phyloP scores from a whole-genome alignment of 768 basidiomycete genomes.

The Neoboletus subvelutipes region DNA sequence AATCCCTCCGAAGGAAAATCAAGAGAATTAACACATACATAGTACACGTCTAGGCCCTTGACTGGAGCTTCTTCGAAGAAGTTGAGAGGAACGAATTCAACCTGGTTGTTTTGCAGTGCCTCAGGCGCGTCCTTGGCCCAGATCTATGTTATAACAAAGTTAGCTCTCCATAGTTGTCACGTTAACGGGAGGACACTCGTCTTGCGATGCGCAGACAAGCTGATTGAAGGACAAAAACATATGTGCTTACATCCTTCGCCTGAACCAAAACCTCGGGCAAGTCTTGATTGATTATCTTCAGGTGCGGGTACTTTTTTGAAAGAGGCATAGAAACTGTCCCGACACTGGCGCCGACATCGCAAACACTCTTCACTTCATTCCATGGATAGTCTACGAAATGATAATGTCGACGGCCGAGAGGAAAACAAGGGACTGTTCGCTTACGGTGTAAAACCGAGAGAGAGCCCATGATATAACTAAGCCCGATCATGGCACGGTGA shows the following conservation, averaged over 20 bases:
- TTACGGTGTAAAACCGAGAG: conserved; percentile 24
- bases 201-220: not conserved
- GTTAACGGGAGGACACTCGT: not conserved
- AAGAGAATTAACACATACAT: conserved; percentile 13
- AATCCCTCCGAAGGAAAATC: not conserved
- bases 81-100: conserved; percentile 20
- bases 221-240: not conserved
- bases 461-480: conserved; percentile 22
- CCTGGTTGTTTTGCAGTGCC: conserved; percentile 14
- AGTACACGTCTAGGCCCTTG: conserved; percentile 23
- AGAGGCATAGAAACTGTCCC: conserved; percentile 31
- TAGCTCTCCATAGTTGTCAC: not conserved
- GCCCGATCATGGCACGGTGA: conserved; percentile 25
- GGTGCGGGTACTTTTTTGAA: conserved; percentile 25
- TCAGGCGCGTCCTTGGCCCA: conserved; percentile 19
- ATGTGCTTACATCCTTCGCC: conserved; percentile 19
- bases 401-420: not conserved
- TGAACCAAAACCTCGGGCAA: conserved; percentile 27
- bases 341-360: conserved; percentile 31
- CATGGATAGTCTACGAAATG: conserved; percentile 24
- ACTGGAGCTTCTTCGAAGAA: conserved; percentile 21
- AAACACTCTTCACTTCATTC: conserved; percentile 25
- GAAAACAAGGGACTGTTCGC: not conserved
- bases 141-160: conserved; percentile 7
- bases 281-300: conserved; percentile 30